Percentiles rank a stretch among this genome's conserved stretches.
phyloP scores from a whole-genome alignment of 2,329 filamentous ascomycete species.

The Trichoderma lentiforme region DNA sequence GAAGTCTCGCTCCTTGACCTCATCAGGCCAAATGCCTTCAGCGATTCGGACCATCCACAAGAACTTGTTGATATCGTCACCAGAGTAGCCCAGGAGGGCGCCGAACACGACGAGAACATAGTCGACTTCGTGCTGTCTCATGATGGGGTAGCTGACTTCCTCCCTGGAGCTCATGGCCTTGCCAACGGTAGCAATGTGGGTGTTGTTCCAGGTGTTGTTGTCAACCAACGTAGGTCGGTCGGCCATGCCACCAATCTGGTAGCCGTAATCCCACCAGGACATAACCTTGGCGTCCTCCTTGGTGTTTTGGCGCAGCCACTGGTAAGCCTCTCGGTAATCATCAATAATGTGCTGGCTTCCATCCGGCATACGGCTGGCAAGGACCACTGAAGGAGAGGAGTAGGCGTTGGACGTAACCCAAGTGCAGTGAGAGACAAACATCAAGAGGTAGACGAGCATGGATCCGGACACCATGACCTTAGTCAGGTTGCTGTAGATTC shows the following conservation, averaged over 20 bases:
- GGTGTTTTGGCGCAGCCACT: conserved; percentile 98
- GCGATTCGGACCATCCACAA: conserved; percentile 99
- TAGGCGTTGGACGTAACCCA: conserved; percentile 99
- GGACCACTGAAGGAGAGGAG: conserved; percentile 93
- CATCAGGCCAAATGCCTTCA: conserved; percentile 99
- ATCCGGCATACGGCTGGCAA: conserved; percentile 88
- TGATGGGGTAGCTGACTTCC: conserved; percentile 97
- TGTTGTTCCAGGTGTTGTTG: conserved; percentile 99
- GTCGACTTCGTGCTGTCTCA: conserved; percentile 97
- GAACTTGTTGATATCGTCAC: conserved; percentile 99
- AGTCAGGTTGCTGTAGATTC: conserved; percentile 77
- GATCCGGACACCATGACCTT: conserved; percentile 73
- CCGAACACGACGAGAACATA: conserved; percentile 98
- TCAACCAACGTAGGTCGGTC: conserved; percentile 95
- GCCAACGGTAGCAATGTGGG: conserved; percentile 96
- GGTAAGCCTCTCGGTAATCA: conserved; percentile 98
- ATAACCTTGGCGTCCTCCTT: conserved; percentile 94
- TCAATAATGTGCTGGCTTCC: conserved; percentile 98
- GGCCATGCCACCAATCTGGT: conserved; percentile 99
- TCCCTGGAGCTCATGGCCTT: conserved; percentile 98
- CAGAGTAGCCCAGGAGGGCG: conserved; percentile 92
- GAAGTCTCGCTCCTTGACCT: conserved; percentile 94
- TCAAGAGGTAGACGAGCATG: conserved; percentile 74
- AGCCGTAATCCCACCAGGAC: conserved; percentile 99
- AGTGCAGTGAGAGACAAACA: conserved; percentile 97